Base-by-base conservation (phyloP, 345 rosid genomes). In the Mallotus nudiflorus region DNA sequence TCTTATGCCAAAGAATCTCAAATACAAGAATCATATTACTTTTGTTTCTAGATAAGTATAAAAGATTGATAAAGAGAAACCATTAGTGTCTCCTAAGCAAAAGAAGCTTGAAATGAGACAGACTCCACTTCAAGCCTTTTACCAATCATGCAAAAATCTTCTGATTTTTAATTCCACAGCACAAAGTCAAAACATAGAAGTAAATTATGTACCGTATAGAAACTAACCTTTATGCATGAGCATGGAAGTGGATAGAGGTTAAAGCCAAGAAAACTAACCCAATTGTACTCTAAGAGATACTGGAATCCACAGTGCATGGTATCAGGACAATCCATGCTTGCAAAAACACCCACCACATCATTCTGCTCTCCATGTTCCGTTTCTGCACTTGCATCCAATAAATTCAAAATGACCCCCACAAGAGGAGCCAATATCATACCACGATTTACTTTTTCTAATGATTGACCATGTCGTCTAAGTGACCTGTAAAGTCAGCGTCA, bases 371-470 rank as follows among this genome's bases (percentile, higher is more conserved):
- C 70, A 54, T 28, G 67, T 75, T 75, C 81, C 19, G 75, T 70
- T 51, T 69, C 85, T 39, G 64, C 62, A 39, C 84, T 83, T 51
- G 88, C 92, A 77, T 89, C 97, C 83, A 92, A 76, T 77, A 95
- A 82, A 85, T 95, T 95, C 80, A 92, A 82, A 74, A 92, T 87
- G 74, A 95, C 92, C 59, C 97, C 97, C 12, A 88, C 93, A 31
- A 95, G 78, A 54, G 97, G 99, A 42, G 92, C 93, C 78, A 95
- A 75, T 54, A 95, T 81, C 87, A 92, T 83, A 76, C 92, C 90
- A 65, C 92, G 80, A 73, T 81, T 89, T 67, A 88, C 83, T 80
- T 85, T 90, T 84, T 95, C 99, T 22, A 77, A 71, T 70, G 91
- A 74, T 70, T 86, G 97, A 63, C 90, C 84, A 57, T 87, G 90